Conservation (phyloP, 75 land plant genomes). For the Cunninghamia lanceolata region DNA sequence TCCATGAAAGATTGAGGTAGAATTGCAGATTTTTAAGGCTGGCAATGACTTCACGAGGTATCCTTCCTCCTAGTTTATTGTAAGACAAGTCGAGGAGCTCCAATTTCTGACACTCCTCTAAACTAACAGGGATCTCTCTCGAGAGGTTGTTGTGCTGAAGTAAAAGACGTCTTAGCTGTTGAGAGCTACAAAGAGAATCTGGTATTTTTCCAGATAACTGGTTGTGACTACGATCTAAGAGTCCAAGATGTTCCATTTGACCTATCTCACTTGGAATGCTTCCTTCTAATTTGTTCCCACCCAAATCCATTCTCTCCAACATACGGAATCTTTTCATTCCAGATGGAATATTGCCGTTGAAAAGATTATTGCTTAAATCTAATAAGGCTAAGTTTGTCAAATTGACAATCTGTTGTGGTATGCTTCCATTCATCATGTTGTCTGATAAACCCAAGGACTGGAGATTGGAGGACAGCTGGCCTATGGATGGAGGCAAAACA, state of each 20-base stretch:
- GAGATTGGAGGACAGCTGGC: too few species aligned
- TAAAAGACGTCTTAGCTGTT: conserved; percentile 8
- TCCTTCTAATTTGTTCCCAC: neutral
- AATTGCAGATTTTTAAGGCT: too few species aligned
- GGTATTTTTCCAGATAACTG: conserved; percentile 9
- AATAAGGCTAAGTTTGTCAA: neutral
- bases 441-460: fast-evolving
- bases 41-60: too few species aligned
- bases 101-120: conserved; percentile 1
- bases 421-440: neutral
- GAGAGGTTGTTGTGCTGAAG: conserved; percentile 26
- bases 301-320: neutral
- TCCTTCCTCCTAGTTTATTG: too few species aligned
- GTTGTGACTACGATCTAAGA: neutral
- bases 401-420: neutral
- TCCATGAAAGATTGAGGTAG: too few species aligned
- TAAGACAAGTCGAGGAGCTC: conserved; percentile 32
- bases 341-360: neutral
- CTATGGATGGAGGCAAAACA: too few species aligned
- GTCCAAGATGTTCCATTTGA: neutral
- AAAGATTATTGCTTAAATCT: neutral
- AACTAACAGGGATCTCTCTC: conserved; percentile 13
- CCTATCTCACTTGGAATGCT: neutral
- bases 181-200: conserved; percentile 14
- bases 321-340: neutral